Conservation (phyloP, 1,284 basidiomycete genomes). For the Heterobasidion irregulare region DNA sequence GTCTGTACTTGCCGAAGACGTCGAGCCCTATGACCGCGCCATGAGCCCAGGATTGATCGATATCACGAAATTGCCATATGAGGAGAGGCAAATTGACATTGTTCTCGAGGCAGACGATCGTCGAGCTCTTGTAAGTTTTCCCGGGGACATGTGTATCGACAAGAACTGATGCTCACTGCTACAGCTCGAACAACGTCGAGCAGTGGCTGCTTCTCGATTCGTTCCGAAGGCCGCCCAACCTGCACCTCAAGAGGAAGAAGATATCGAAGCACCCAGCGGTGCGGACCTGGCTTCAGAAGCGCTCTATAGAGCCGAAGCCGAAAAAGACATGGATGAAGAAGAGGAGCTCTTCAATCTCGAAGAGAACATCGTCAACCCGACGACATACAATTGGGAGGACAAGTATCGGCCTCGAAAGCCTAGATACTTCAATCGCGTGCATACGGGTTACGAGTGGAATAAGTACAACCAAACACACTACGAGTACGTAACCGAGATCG, state of each 20-base stretch:
- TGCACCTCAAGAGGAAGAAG: conserved; percentile 39
- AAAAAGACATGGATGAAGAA: conserved; percentile 89
- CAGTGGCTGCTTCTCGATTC: conserved; percentile 77
- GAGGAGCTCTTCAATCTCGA: conserved; percentile 92
- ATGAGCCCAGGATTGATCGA: conserved; percentile 80
- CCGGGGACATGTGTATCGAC: conserved; percentile 1
- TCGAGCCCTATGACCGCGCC: conserved; percentile 70
- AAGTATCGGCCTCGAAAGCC: conserved; percentile 98
- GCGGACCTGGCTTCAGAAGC: conserved; percentile 81
- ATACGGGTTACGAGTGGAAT: conserved; percentile 99
- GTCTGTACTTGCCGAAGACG: conserved; percentile 42
- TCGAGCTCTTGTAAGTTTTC: conserved; percentile 51
- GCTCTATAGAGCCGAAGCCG: conserved; percentile 80
- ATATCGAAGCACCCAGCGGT: conserved; percentile 46
- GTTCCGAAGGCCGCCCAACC: conserved; percentile 66
- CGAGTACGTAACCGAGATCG: conserved; percentile 54
- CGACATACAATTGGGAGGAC: conserved; percentile 96
- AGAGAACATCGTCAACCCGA: conserved; percentile 74
- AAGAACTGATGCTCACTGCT: conserved; percentile 5
- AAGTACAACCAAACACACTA: conserved; percentile 99
- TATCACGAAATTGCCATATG: conserved; percentile 58
- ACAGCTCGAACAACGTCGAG: conserved; percentile 70
- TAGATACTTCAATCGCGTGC: conserved; percentile 97
- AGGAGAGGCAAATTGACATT: conserved; percentile 76
- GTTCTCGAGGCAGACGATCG: conserved; percentile 63